Conservation (phyloP, 2,329 filamentous ascomycete genomes). For the Fusarium cyanostomum region DNA sequence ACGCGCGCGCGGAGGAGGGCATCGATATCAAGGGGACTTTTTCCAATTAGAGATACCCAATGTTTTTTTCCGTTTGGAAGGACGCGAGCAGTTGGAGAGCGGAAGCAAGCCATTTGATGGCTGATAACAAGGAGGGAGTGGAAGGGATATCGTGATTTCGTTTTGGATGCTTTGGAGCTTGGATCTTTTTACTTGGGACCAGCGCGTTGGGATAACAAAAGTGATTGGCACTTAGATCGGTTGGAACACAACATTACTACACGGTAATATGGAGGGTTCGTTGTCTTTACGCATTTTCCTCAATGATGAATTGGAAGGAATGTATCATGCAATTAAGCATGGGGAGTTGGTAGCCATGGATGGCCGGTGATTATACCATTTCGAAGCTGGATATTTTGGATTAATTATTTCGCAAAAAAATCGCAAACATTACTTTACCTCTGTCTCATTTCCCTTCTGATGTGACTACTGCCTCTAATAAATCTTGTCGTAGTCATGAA, state of each 20-base stretch:
- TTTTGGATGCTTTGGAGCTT: constrained; percentile 26
- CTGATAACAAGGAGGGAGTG: constrained; percentile 23
- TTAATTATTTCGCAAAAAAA: constrained; percentile 36
- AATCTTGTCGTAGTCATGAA: background rate
- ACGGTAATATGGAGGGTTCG: constrained; percentile 43
- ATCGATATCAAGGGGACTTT: constrained; percentile 46
- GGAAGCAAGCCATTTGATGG: constrained; percentile 28
- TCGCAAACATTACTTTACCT: constrained; percentile 31
- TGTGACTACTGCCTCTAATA: background rate
- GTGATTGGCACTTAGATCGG: constrained; percentile 43
- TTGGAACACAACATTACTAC: constrained; percentile 40
- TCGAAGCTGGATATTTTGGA: constrained; percentile 28
- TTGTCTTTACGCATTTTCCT: constrained; percentile 33
- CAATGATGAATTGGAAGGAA: constrained; percentile 30
- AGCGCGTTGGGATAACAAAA: constrained; percentile 43
- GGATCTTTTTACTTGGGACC: constrained; percentile 31
- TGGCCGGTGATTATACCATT: constrained; percentile 28
- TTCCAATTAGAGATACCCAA: constrained; percentile 52
- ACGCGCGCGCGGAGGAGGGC: constrained; percentile 41
- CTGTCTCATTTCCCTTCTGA: background rate
- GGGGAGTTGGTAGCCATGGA: constrained; percentile 35
- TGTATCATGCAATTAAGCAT: constrained; percentile 27
- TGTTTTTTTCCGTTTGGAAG: constrained; percentile 44
- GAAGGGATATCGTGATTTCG: constrained; percentile 26
- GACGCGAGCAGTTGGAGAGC: constrained; percentile 43